These are phyloP conservation scores for Alternaria hordeiaustralica DNA, from an alignment of 2,329 filamentous ascomycete species.

Conservation along the genomic window DNA sequence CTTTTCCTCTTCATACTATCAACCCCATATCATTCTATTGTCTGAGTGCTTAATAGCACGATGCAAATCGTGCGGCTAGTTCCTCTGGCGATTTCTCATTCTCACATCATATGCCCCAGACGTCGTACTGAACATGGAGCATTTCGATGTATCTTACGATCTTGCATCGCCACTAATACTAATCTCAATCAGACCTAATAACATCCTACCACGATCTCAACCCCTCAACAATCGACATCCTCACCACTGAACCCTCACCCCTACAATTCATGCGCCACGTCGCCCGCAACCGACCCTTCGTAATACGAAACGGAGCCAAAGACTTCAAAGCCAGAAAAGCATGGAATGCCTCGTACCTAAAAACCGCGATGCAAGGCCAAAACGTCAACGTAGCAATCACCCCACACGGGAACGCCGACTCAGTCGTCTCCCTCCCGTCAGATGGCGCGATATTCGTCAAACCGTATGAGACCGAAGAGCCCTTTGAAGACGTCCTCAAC, in stretches of 20 bases:
- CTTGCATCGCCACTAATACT: too few relatives aligned
- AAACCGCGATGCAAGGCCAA: slow-evolving; percentile 60
- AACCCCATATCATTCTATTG: too few relatives aligned
- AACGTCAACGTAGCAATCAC: slow-evolving; percentile 79
- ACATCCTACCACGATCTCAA: slow-evolving; percentile 78
- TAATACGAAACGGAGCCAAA: slow-evolving; percentile 68
- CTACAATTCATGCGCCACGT: slow-evolving; percentile 83
- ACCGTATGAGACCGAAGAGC: slow-evolving; percentile 70
- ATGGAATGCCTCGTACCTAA: slow-evolving; percentile 70
- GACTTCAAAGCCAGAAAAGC: slow-evolving; percentile 67
- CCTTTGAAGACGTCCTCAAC: slow-evolving; percentile 67
- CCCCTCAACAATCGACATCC: slow-evolving; percentile 63
- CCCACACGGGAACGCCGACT: slow-evolving; percentile 68
- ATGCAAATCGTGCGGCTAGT: background rate
- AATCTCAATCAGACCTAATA: slow-evolving; percentile 57
- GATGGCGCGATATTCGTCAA: slow-evolving; percentile 65
- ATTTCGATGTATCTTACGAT: too few relatives aligned
- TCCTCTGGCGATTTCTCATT: too few relatives aligned
- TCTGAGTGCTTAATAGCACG: background rate
- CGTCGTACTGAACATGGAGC: too few relatives aligned
- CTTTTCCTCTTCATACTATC: slow-evolving; percentile 6
- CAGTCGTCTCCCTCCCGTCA: slow-evolving; percentile 69
- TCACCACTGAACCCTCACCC: slow-evolving; percentile 70
- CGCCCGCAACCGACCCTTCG: slow-evolving; percentile 75
- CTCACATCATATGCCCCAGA: too few relatives aligned